Conservation (phyloP, 1,284 basidiomycete genomes). For the Leccinum discolor region DNA sequence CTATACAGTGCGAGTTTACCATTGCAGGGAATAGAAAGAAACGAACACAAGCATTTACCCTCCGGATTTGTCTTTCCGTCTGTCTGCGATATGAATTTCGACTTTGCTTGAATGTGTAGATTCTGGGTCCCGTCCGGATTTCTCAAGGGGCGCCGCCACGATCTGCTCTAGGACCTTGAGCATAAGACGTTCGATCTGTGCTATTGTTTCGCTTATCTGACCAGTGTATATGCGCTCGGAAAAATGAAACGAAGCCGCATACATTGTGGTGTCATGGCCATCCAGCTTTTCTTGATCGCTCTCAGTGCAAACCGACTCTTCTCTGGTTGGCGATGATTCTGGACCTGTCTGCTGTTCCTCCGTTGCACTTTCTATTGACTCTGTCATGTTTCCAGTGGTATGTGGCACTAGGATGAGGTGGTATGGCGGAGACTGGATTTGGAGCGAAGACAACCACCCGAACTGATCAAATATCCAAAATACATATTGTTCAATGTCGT, state of each 20-base stretch:
- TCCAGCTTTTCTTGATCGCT: slow-evolving; percentile 15
- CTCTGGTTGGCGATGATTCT: not conserved
- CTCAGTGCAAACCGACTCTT: slow-evolving; percentile 1
- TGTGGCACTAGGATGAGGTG: not conserved
- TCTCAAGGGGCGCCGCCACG: slow-evolving; percentile 22
- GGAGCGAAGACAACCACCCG: not conserved
- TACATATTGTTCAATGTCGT: not conserved
- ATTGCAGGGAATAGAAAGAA: not conserved
- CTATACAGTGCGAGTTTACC: slow-evolving; percentile 17
- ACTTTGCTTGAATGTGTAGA: slow-evolving; percentile 18
- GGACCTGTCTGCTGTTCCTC: not conserved
- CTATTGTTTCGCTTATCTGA: slow-evolving; percentile 24
- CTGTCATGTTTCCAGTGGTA: slow-evolving; percentile 3
- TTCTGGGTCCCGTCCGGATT: not conserved
- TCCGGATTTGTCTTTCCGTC: slow-evolving; percentile 19
- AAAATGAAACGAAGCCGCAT: slow-evolving; percentile 1
- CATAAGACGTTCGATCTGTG: slow-evolving; percentile 52
- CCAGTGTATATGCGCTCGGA: slow-evolving; percentile 23
- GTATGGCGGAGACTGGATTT: not conserved
- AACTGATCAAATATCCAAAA: not conserved
- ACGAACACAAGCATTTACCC: slow-evolving; percentile 15
- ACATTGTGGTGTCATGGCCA: slow-evolving; percentile 4
- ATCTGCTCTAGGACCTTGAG: slow-evolving; percentile 58
- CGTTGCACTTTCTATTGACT: not conserved
- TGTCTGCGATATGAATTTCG: slow-evolving; percentile 28